These are phyloP conservation scores for Trametes sanguinea DNA, from an alignment of 768 basidiomycete genomes.

Conservation along the genomic window DNA sequence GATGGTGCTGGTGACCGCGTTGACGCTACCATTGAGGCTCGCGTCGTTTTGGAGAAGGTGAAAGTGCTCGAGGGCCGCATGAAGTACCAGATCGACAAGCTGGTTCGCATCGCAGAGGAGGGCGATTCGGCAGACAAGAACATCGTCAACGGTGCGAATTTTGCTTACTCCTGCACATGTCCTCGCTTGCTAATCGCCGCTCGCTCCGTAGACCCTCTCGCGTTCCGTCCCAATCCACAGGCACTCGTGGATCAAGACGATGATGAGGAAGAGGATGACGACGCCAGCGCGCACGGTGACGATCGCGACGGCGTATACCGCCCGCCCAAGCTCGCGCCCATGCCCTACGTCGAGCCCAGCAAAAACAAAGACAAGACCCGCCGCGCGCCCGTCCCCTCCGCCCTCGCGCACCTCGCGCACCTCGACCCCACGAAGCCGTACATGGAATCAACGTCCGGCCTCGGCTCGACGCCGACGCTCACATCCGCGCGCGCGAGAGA, in stretches of 20 bases:
- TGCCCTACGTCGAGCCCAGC: conserved; percentile 73
- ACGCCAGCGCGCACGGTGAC: conserved; percentile 22
- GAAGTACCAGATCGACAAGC: conserved; percentile 95
- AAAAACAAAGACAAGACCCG: conserved; percentile 51
- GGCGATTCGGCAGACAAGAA: conserved; percentile 40
- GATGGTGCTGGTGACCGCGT: conserved; percentile 70
- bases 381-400: conserved; percentile 60
- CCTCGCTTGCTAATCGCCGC: background rate
- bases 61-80: conserved; percentile 83
- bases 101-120: conserved; percentile 76
- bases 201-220: conserved; percentile 70
- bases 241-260: conserved; percentile 56
- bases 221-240: conserved; percentile 88
- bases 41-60: conserved; percentile 87
- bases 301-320: conserved; percentile 65
- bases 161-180: background rate
- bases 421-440: conserved; percentile 64
- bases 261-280: conserved; percentile 36
- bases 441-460: conserved; percentile 69
- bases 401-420: conserved; percentile 55
- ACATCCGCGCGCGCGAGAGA: conserved; percentile 75
- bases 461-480: conserved; percentile 62
- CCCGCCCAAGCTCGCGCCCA: conserved; percentile 86
- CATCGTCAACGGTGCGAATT: conserved; percentile 58
- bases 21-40: conserved; percentile 75